phyloP scores from a whole-genome alignment of 106 monocot species.

The Dendrobium nobile region DNA sequence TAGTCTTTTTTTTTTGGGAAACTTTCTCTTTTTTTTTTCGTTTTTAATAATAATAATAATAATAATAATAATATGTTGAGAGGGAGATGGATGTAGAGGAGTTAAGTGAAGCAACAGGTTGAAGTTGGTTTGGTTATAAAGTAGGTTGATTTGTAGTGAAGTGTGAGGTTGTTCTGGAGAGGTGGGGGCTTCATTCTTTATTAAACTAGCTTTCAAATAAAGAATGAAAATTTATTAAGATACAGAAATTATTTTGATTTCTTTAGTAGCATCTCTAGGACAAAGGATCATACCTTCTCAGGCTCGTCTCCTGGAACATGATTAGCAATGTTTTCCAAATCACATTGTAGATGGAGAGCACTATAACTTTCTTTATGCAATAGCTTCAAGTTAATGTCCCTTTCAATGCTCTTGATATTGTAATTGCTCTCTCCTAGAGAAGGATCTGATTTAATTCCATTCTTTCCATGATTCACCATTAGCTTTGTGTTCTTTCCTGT shows the following conservation, averaged over 20 bases:
- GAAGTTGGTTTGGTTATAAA: too few relatives aligned
- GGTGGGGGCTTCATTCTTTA: not conserved
- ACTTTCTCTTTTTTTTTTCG: too few relatives aligned
- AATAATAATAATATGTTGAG: too few relatives aligned
- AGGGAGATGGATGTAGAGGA: too few relatives aligned
- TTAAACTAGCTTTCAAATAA: not conserved
- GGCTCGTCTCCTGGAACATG: not conserved
- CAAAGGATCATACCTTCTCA: conserved; percentile 6
- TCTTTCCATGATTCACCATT: not conserved
- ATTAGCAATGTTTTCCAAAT: not conserved
- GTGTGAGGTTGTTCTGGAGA: too few relatives aligned
- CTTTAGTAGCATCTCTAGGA: not conserved
- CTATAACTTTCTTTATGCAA: not conserved
- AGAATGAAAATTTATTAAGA: not conserved
- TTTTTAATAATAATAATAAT: too few relatives aligned
- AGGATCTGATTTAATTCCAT: not conserved
- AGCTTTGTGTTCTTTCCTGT: not conserved
- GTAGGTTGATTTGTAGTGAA: too few relatives aligned
- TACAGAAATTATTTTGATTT: not conserved
- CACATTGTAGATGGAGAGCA: not conserved
- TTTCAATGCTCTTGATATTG: not conserved
- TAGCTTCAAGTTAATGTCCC: not conserved
- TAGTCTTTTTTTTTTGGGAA: too few relatives aligned
- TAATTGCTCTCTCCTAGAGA: not conserved
- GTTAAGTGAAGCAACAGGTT: too few relatives aligned